These are phyloP conservation scores for Epichloe brachyelytri DNA, from an alignment of 2,329 filamentous ascomycete species.

Conservation along the genomic window DNA sequence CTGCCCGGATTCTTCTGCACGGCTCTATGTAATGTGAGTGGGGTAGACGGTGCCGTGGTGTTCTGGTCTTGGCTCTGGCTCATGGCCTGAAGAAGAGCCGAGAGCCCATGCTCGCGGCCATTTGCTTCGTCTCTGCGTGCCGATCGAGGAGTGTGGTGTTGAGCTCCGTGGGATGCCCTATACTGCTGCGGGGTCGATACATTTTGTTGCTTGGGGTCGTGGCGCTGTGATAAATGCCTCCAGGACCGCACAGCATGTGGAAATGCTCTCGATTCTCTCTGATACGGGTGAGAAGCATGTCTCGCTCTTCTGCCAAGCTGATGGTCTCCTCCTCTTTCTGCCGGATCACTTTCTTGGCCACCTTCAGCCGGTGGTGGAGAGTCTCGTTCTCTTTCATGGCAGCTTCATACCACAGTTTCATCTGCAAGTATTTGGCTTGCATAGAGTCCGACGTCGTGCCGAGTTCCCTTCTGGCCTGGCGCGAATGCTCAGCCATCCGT, in stretches of 20 bases:
- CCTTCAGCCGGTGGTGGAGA: slow-evolving; percentile 51
- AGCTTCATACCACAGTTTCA: slow-evolving; percentile 53
- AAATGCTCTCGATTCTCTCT: slow-evolving; percentile 83
- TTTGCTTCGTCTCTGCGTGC: slow-evolving; percentile 17
- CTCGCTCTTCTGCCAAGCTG: slow-evolving; percentile 60
- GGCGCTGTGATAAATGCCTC: slow-evolving; percentile 51
- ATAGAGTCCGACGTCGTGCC: slow-evolving; percentile 39
- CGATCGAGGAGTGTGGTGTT: slow-evolving; percentile 37
- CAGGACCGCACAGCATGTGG: slow-evolving; percentile 63
- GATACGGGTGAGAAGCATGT: slow-evolving; percentile 68
- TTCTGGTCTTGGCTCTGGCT: slow-evolving; percentile 46
- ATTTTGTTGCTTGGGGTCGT: slow-evolving; percentile 40
- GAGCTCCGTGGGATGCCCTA: slow-evolving; percentile 28
- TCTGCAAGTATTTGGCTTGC: slow-evolving; percentile 43
- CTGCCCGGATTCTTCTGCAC: slow-evolving; percentile 38
- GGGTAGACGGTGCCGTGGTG: slow-evolving; percentile 62
- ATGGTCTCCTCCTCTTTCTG: slow-evolving; percentile 63
- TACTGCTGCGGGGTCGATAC: slow-evolving; percentile 31
- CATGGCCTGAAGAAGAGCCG: slow-evolving; percentile 67
- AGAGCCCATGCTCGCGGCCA: slow-evolving; percentile 47
- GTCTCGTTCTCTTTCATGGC: slow-evolving; percentile 52
- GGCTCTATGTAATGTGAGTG: slow-evolving; percentile 34
- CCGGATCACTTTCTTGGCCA: slow-evolving; percentile 66
- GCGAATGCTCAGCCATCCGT: slow-evolving; percentile 57
- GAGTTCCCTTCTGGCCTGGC: slow-evolving; percentile 43